Evolutionary conservation across 139 green algal species (phyloP).

Genomic region (Coelastrella sp.): DNA sequence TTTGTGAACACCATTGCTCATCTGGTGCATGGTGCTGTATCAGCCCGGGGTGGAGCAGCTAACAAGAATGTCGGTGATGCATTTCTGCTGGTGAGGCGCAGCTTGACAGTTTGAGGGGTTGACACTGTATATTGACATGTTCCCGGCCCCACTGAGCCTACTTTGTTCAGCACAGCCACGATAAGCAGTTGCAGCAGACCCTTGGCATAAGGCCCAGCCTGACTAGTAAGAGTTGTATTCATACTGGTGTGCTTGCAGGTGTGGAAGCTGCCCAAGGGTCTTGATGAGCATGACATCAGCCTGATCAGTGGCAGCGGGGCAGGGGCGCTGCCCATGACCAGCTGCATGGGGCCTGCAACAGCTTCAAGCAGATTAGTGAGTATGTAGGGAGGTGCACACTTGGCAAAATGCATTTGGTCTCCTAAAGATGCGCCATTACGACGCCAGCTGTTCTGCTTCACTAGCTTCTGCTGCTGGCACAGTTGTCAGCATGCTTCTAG

Average conservation of each 20-base stretch:
- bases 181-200: neutral
- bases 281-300: slow-evolving; percentile 37
- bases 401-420: too few relatives aligned
- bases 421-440: too few relatives aligned
- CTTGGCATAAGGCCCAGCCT: too few relatives aligned
- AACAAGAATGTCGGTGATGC: slow-evolving; percentile 99
- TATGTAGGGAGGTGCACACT: neutral
- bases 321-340: neutral
- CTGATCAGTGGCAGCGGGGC: slow-evolving; percentile 22
- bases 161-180: too few relatives aligned
- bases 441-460: too few relatives aligned
- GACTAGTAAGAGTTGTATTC: neutral
- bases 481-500: too few relatives aligned
- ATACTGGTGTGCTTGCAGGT: slow-evolving; percentile 33
- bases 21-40: slow-evolving; percentile 93
- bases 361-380: neutral
- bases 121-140: too few relatives aligned
- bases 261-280: slow-evolving; percentile 84
- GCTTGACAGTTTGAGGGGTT: neutral
- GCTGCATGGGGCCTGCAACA: neutral
- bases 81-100: slow-evolving; percentile 85
- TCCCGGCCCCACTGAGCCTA: too few relatives aligned
- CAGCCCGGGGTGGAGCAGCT: slow-evolving; percentile 79
- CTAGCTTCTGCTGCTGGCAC: too few relatives aligned
- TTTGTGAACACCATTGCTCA: slow-evolving; percentile 97